phyloP scores from a whole-genome alignment of 2,329 filamentous ascomycete species.

The Dactylellina cionopaga region DNA sequence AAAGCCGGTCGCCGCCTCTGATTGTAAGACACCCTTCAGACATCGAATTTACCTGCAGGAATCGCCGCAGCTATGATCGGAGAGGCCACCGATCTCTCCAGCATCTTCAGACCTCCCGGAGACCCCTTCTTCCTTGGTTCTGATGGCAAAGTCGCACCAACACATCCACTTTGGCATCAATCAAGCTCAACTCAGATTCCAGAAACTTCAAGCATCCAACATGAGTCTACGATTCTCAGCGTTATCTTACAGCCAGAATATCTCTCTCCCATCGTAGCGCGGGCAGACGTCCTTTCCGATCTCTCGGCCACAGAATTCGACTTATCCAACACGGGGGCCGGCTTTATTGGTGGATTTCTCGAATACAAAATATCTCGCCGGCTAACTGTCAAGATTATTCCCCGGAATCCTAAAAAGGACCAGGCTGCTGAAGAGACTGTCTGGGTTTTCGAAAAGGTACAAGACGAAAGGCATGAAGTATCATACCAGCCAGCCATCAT shows the following conservation, averaged over 20 bases:
- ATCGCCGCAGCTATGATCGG: background rate
- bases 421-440: constrained; percentile 28
- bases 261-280: constrained; percentile 34
- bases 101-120: constrained; percentile 19
- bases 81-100: constrained; percentile 15
- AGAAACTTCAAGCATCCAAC: background rate
- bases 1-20: too few relatives aligned
- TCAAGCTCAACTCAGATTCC: constrained; percentile 24
- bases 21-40: background rate
- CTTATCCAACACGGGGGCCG: background rate
- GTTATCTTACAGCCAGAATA: constrained; percentile 50
- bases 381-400: constrained; percentile 31
- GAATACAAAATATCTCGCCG: constrained; percentile 10
- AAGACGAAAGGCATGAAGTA: background rate
- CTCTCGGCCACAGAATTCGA: background rate
- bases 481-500: background rate
- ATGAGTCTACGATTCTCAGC: constrained; percentile 20
- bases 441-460: constrained; percentile 22
- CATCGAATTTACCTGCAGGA: background rate
- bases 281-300: constrained; percentile 37
- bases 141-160: background rate
- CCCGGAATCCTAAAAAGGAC: constrained; percentile 42
- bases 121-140: background rate
- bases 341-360: constrained; percentile 27
- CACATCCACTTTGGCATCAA: constrained; percentile 7